A percentile compares a stretch with the other conserved stretches of the same genome.
phyloP scores from a whole-genome alignment of 176 grass and related monocot species.

The Zea luxurians region DNA sequence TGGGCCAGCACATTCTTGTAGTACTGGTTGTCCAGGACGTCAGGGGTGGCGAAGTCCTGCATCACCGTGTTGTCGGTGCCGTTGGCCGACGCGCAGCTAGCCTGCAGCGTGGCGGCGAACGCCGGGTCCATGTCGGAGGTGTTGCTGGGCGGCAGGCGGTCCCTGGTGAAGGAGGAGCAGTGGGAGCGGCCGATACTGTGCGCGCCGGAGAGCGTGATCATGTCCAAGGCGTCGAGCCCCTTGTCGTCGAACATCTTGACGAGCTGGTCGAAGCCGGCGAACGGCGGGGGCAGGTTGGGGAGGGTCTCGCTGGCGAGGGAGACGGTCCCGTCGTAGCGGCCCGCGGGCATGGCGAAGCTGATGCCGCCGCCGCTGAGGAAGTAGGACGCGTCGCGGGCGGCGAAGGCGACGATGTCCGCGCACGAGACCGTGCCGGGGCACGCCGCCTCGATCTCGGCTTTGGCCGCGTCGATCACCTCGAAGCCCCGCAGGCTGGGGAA shows the following conservation, averaged over 20 bases:
- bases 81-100: neutral
- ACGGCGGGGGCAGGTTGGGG: conserved; percentile 5
- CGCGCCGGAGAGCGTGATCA: conserved; percentile 46
- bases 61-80: conserved; percentile 11
- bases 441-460: neutral
- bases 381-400: conserved; percentile 32
- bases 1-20: neutral
- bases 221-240: conserved; percentile 22
- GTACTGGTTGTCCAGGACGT: conserved; percentile 10
- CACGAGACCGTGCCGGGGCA: conserved; percentile 34
- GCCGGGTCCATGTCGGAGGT: conserved; percentile 31
- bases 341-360: conserved; percentile 23
- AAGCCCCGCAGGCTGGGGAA: conserved; percentile 34
- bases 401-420: conserved; percentile 45
- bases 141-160: neutral
- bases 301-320: conserved; percentile 25
- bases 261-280: neutral
- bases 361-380: conserved; percentile 6
- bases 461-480: conserved; percentile 45
- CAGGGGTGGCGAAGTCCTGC: neutral
- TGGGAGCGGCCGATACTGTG: conserved; percentile 42
- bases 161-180: conserved; percentile 37
- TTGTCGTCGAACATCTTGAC: conserved; percentile 24
- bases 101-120: neutral
- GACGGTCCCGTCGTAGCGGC: conserved; percentile 39